Base-by-base conservation (phyloP, 768 basidiomycete genomes). In the Russula griseocarnosa region DNA sequence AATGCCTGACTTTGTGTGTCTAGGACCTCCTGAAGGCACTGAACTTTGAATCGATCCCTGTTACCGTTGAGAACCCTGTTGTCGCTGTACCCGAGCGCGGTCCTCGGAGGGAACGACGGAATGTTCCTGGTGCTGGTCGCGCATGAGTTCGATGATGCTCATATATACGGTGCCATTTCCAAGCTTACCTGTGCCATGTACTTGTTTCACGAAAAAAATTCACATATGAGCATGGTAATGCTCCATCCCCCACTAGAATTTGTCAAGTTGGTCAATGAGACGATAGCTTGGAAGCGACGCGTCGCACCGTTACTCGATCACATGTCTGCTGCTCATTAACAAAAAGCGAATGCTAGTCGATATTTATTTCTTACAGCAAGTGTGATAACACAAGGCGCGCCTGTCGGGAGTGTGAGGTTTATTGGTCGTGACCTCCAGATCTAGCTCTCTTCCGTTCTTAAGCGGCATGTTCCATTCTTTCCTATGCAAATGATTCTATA, bases 31-130 rank as follows among this genome's bases (percentile, higher is more conserved):
- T 98, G 72, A 83, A 85, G 66, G 79, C 88, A 38, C 86, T 99
- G 76, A 96, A 97, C 85, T 94, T 98, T 77, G 97, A 97, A 76
- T 82, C 82, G n/a, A 87, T 99, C 77, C 74, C 82, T 58, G 89
- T 92, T 76, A 87, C 70, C 65, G 83, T 94, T 68, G 82, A 86
- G 61, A 76, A 73, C 42, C 87, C 87, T 65, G 81, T 88, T 49
- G 76, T 86, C 59, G 83, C 83, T 26, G 79, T 77, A 46, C 83
- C 86, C 0, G 90, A 92, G 73, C 87, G 91, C 67, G 80, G 81
- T 11, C 84, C 82, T 30, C 82, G 90, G 67, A 82, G 90, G 69
- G 88, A 90, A 76, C 82, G 88, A 73, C 82, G 89, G 73, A 85
- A 76, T 70, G 92, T 93, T 14, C 92, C 92, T 65, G 92, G 92